A percentile compares a stretch with the other conserved stretches of the same genome.
Evolutionary conservation across 1,284 basidiomycete species (phyloP).

Genomic region (Ganoderma sp.): DNA sequence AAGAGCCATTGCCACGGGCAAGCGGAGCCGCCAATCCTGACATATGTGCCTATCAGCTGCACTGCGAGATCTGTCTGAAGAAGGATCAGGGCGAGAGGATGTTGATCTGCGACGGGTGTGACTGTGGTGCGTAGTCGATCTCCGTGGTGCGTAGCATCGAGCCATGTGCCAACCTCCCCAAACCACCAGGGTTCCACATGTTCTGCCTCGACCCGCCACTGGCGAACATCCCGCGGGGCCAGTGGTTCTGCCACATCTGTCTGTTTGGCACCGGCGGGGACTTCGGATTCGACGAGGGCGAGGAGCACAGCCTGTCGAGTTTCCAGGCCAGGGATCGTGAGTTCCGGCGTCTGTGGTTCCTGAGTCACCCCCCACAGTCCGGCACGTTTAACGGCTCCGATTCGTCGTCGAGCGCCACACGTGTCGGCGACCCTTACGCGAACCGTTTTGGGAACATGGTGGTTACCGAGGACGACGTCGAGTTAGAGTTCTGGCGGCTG

Average conservation of each 20-base stretch:
- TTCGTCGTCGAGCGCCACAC: slow-evolving; percentile 15
- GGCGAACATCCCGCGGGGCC: slow-evolving; percentile 82
- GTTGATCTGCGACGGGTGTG: slow-evolving; percentile 96
- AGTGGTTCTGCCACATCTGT: slow-evolving; percentile 97
- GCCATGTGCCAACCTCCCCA: slow-evolving; percentile 15
- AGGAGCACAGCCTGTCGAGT: slow-evolving; percentile 91
- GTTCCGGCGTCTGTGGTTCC: slow-evolving; percentile 91
- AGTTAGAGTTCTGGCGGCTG: slow-evolving; percentile 97
- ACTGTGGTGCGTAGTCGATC: slow-evolving; percentile 71
- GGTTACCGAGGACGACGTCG: slow-evolving; percentile 89
- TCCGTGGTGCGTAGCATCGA: slow-evolving; percentile 4
- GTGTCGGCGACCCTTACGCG: slow-evolving; percentile 44
- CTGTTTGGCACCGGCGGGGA: slow-evolving; percentile 95
- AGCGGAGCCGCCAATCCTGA: neutral
- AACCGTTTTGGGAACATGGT: slow-evolving; percentile 67
- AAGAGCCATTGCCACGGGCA: neutral
- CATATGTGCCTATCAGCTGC: slow-evolving; percentile 48
- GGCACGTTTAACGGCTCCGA: slow-evolving; percentile 27
- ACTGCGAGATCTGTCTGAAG: slow-evolving; percentile 91
- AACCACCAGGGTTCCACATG: slow-evolving; percentile 85
- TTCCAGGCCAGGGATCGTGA: slow-evolving; percentile 92
- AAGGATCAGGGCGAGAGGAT: slow-evolving; percentile 90
- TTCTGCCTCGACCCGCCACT: slow-evolving; percentile 95
- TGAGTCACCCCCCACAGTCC: slow-evolving; percentile 67
- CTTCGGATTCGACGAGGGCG: slow-evolving; percentile 98